Evolutionary conservation across 179 eudicot species (phyloP).

Genomic region (Heliamphora pulchella): DNA sequence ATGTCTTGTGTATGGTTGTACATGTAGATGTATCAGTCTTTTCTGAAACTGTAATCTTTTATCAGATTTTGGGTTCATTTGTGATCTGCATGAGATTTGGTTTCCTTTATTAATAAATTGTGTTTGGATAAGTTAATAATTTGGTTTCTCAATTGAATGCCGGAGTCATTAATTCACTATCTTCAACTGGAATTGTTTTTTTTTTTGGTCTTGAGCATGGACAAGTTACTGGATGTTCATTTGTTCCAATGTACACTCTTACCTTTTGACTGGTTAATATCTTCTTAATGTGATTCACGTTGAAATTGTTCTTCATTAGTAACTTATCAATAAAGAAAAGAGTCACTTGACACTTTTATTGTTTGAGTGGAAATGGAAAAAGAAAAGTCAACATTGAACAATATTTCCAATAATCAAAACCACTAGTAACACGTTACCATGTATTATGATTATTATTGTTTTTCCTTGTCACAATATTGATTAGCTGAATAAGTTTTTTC

Average conservation of each 20-base stretch:
- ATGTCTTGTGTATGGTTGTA: background rate
- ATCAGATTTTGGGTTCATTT: background rate
- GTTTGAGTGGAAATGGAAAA: background rate
- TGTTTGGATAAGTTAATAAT: background rate
- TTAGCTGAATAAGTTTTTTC: background rate
- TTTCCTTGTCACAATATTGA: background rate
- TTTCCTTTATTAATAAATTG: background rate
- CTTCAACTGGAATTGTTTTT: background rate
- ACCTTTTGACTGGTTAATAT: background rate
- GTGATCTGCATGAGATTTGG: background rate
- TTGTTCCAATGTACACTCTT: background rate
- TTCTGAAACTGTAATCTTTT: background rate
- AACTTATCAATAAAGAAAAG: no score
- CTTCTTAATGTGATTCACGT: background rate
- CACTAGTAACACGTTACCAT: background rate
- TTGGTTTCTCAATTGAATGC: background rate
- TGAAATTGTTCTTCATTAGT: no score
- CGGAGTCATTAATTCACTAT: background rate
- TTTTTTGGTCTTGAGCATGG: background rate
- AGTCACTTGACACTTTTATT: background rate
- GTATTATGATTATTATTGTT: background rate
- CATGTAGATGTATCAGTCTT: background rate
- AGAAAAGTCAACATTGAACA: background rate
- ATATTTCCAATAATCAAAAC: background rate
- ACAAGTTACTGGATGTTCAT: background rate